Base-by-base conservation (phyloP, 768 basidiomycete species). In the Scleroderma citrinum region DNA sequence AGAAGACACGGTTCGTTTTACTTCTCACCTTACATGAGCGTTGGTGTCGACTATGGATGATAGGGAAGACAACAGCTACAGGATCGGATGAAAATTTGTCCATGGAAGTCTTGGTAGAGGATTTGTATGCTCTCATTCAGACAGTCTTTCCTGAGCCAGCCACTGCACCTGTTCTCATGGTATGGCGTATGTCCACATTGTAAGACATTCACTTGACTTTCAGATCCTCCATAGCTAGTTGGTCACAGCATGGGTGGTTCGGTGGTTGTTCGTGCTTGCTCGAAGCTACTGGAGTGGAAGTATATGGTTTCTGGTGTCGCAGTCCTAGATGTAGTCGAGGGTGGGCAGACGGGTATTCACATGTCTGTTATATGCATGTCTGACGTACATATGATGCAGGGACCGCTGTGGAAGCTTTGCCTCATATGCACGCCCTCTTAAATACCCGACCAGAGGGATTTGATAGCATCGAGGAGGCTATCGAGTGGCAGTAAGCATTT, bases 231-330 rank as follows among this genome's bases (percentile, higher is more conserved):
- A n/a, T 45, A 91, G 87, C 77, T 96, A 7, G 76, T 96, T 8
- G 96, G 96, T 0, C 96, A 99, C 62, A 94, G 91, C 50, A 95
- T 99, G 87, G 96, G 96, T 13, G 95, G 94, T 21, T 85, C 93
- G 0, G 93, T 96, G 3, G 78, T 90, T 19, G 81, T 87, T 7
- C 79, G 82, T 5, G 76, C 83, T 2, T 82, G 81, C 52, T 80
- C 89, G 2, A 61, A 68, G 16, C 71, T 99, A 2, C 77, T 87
- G 47, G 76, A 80, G 38, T 71, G 69, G 20, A 80, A 82, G 42
- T 95, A 90, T 56, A 75, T 74, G 13, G 72, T 97, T 3, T 75
- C 79, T 2, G 92, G 92, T 5, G 82, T 91, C 8, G 79, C 77
- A 0, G 92, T 94, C 1, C 69, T 94, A 3, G 92, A 94, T 56